Evolutionary conservation across 495 filamentous ascomycete species (phyloP), one percentile per base, ranked within the genome.

Genomic region (Terfezia boudieri): DNA sequence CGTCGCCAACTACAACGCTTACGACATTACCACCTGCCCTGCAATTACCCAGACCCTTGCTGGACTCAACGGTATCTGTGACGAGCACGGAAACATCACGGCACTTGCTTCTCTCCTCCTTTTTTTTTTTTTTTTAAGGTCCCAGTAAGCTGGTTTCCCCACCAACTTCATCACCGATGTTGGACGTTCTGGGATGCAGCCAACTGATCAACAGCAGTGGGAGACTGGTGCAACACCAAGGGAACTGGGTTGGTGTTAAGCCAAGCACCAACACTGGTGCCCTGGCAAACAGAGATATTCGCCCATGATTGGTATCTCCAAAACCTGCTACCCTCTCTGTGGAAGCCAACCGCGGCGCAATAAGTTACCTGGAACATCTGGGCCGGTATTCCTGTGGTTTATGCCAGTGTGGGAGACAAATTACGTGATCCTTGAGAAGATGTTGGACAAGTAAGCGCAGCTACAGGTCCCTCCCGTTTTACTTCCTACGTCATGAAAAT

Each of bases 221-320:
- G 84, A 83, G 63, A 88, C 73, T 90, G 84, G 83, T 87, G 83
- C 75, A 89, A 89, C 66, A 76, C 82, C 62, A 76, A 75, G 57
- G 77, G 75, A 59, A 77, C 82, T 51, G 83, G 83, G 36, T 86
- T 66, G 83, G 84, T 67, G 71, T 74, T 49, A 79, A 79, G 55
- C 79, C 79, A 0, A 80, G 78, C 4, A 71, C 76, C 37, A 63
- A 73, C 56, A 84, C 82, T 8, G 78, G 77, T 54, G 20, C 20
- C n/a, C 20, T 20, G 20, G 20, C 20, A 20, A 20, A 20, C 20
- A 20, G 20, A 20, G 20, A 20, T 20, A 20, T 20, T 20, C 20
- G 20, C 20, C 1, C 0, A 20, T 20, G 20, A 20, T 20, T 20
- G 20, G 20, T 20, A 2, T 20, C 20, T 20, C 20, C 20, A 20